Percentiles rank a stretch among this genome's conserved stretches.
phyloP scores from a whole-genome alignment of 805 yeast genomes.

The Tetrapisispora fleetii region DNA sequence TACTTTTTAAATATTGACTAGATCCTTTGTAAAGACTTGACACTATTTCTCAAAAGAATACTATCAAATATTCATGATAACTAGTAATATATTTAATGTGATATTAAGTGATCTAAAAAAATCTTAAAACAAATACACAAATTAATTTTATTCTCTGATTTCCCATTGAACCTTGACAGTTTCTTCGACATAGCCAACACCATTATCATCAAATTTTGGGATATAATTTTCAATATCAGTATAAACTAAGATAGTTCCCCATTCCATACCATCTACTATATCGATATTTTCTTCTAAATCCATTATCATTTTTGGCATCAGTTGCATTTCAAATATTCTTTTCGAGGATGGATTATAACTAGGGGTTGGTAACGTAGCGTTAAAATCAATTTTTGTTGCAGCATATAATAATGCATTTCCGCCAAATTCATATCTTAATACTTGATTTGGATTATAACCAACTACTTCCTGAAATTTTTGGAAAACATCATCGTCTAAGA shows the following conservation, averaged over 20 bases:
- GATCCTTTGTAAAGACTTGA: neutral
- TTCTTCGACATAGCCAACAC: conserved; percentile 75
- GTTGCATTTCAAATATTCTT: conserved; percentile 72
- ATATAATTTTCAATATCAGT: conserved; percentile 61
- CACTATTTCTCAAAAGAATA: neutral
- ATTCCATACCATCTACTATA: conserved; percentile 77
- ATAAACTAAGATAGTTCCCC: conserved; percentile 88
- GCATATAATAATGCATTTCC: conserved; percentile 72
- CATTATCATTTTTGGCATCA: conserved; percentile 88
- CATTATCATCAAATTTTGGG: conserved; percentile 47
- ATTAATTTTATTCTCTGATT: conserved; percentile 10
- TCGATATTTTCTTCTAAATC: conserved; percentile 54
- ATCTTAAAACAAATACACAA: neutral
- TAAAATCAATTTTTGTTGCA: conserved; percentile 30
- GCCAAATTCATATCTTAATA: conserved; percentile 72
- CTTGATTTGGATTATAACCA: conserved; percentile 77
- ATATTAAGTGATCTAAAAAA: too few species aligned
- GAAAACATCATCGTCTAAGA: conserved; percentile 68
- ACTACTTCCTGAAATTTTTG: conserved; percentile 67
- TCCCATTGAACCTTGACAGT: conserved; percentile 88
- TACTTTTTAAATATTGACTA: too few species aligned
- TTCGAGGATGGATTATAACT: conserved; percentile 48
- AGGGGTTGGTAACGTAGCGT: conserved; percentile 44
- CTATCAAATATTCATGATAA: too few species aligned
- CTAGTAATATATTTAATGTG: neutral